Evolutionary conservation across 2,329 filamentous ascomycete species (phyloP).

Genomic region (Stagonosporopsis vannaccii): DNA sequence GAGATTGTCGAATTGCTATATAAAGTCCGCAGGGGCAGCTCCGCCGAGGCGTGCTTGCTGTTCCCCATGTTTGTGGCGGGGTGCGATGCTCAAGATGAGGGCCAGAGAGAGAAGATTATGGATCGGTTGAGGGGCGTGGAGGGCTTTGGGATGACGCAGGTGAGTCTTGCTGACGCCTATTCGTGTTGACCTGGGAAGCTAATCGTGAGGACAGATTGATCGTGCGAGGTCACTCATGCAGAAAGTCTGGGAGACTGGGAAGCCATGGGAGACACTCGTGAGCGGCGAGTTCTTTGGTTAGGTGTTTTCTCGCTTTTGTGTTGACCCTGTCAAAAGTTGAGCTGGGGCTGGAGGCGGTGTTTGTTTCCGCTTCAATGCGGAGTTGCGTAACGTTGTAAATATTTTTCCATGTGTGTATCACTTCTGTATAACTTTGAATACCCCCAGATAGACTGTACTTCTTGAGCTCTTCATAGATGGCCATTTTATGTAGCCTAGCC

Average conservation of each 20-base stretch:
- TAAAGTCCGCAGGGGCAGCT: constrained; percentile 69
- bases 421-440: constrained; percentile 2
- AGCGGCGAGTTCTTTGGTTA: constrained; percentile 72
- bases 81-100: constrained; percentile 69
- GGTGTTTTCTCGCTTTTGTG: not conserved
- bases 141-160: constrained; percentile 78
- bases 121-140: constrained; percentile 73
- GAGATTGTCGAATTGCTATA: constrained; percentile 69
- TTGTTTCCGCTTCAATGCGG: not conserved
- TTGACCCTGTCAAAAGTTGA: not conserved
- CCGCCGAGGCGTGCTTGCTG: constrained; percentile 76
- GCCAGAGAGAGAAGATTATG: constrained; percentile 67
- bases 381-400: not conserved
- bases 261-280: constrained; percentile 72
- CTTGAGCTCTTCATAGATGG: not conserved
- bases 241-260: constrained; percentile 71
- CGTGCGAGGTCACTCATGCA: constrained; percentile 71
- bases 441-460: constrained; percentile 8
- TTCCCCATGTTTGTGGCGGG: constrained; percentile 87
- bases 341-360: not conserved
- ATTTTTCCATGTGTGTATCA: not conserved
- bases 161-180: constrained; percentile 45
- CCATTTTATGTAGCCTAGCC: not conserved
- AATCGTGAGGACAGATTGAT: constrained; percentile 55
- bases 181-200: not conserved